Evolutionary conservation across 2,329 filamentous ascomycete genomes (phyloP).

Genomic region (Waltergamsia citrina): DNA sequence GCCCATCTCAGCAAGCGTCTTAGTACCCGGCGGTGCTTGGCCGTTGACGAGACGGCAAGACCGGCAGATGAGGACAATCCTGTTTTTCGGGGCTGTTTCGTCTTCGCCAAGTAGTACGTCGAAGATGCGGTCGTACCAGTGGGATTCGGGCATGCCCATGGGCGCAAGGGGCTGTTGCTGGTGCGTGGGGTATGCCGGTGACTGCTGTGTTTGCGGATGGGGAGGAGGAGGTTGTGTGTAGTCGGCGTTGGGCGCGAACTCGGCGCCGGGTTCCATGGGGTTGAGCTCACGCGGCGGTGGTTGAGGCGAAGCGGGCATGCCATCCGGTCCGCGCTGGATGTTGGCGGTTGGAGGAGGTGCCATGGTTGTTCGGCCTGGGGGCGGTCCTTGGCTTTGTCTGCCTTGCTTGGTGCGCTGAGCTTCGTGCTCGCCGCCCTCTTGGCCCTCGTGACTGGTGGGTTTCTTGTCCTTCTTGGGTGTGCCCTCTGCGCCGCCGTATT

Average conservation of each 20-base stretch:
- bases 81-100: conserved; percentile 84
- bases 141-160: conserved; percentile 31
- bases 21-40: conserved; percentile 82
- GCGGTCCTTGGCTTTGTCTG: conserved; percentile 11
- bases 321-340: conserved; percentile 33
- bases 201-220: neutral
- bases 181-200: neutral
- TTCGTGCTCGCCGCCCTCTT: neutral
- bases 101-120: conserved; percentile 92
- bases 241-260: conserved; percentile 65
- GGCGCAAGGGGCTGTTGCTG: neutral
- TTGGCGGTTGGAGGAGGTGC: conserved; percentile 55
- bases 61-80: conserved; percentile 76
- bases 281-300: conserved; percentile 16
- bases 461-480: conserved; percentile 24
- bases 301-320: conserved; percentile 18
- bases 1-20: conserved; percentile 68
- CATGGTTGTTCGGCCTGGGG: conserved; percentile 33
- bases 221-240: conserved; percentile 10
- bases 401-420: conserved; percentile 7
- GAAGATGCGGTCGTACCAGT: conserved; percentile 93
- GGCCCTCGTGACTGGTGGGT: conserved; percentile 9
- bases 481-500: conserved; percentile 68
- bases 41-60: conserved; percentile 86
- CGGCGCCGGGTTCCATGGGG: conserved; percentile 36